Base-by-base conservation (phyloP, 1,139 yeast species). In the Chernovozyma sophiae-reginae region DNA sequence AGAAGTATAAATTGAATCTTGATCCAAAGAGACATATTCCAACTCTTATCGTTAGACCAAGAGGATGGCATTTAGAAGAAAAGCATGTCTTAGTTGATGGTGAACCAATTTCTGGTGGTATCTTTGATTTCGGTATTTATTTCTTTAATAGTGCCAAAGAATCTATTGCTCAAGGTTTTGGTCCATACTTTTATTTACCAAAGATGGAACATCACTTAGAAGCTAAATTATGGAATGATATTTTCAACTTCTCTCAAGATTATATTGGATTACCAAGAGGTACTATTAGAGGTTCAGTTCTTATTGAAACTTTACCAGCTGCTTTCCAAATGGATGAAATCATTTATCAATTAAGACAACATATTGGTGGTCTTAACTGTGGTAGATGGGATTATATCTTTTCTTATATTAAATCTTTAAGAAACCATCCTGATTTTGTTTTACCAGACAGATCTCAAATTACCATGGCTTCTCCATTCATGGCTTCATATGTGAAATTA, bases 351-450 rank as follows among this genome's bases (percentile, higher is more conserved):
- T 74, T 82, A 51, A 74, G 87, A 56, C 79, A 78, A 51, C 89
- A 83, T 62, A 78, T 81, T 38, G 77, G 84, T 31, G 90, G 90
- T 36, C 74, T 82, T 58, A 82, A 82, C 70, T 82, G 89, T 62
- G 90, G 90, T 51, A 72, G 90, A 60, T 83, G 90, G 90, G 90
- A 82, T 62, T 82, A 82, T 66, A 81, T 82, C 52, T 82, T 82
- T 67, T 77, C 85, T 25, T 78, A 74, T 59, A 80, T 81, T 59
- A 82, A 82, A 65, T 73, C 78, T 44, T 69, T 82, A 56, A 72
- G 86, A 60, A 71, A 72, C 52, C 81, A 78, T 56, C 71, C 77
- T 33, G 79, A 76, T 46, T 79, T 76, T 49, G 67, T 81, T 42
- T 68, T 82, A 38, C 90, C 90, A 19, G 89, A 82, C 58, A 74